Conservation (phyloP, 495 filamentous ascomycete species). For the Tetracladium setigerum region DNA sequence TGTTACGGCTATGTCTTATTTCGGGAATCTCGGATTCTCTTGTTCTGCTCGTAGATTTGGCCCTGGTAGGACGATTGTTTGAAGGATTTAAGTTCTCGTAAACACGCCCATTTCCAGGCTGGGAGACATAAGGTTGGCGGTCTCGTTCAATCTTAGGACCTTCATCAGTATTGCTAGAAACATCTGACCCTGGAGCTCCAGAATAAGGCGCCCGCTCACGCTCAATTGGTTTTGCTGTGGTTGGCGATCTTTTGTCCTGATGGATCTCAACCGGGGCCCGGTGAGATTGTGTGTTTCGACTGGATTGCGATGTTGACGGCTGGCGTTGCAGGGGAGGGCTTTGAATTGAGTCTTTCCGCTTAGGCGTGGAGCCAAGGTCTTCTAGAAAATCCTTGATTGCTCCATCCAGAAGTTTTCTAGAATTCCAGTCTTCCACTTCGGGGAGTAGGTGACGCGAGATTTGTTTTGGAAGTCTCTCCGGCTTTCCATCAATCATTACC, state of each 20-base stretch:
- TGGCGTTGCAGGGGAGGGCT: constrained; percentile 10
- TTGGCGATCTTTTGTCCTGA: constrained; percentile 10
- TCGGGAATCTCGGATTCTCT: not conserved
- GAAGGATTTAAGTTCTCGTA: constrained; percentile 4
- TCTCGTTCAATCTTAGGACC: constrained; percentile 21
- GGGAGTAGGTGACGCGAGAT: constrained; percentile 70
- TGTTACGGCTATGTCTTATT: constrained; percentile 6
- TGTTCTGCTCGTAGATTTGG: constrained; percentile 14
- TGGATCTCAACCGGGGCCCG: constrained; percentile 17
- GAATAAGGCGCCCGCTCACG: constrained; percentile 19
- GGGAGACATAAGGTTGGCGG: constrained; percentile 20
- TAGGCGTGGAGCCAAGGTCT: constrained; percentile 11
- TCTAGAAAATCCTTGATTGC: constrained; percentile 19
- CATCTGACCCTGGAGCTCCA: constrained; percentile 9
- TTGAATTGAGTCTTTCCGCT: constrained; percentile 12
- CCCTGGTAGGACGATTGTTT: constrained; percentile 1
- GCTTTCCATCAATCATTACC: constrained; percentile 55
- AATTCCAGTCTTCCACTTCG: constrained; percentile 12
- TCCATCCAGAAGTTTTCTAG: constrained; percentile 11
- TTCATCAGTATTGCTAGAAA: constrained; percentile 14
- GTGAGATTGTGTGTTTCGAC: not conserved
- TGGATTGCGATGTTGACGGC: constrained; percentile 11
- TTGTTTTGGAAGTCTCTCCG: constrained; percentile 73
- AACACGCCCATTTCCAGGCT: constrained; percentile 16
- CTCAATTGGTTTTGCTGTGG: constrained; percentile 12